Base-by-base conservation (phyloP, 352 stramenopile genomes). In the Peronospora belbahrii region DNA sequence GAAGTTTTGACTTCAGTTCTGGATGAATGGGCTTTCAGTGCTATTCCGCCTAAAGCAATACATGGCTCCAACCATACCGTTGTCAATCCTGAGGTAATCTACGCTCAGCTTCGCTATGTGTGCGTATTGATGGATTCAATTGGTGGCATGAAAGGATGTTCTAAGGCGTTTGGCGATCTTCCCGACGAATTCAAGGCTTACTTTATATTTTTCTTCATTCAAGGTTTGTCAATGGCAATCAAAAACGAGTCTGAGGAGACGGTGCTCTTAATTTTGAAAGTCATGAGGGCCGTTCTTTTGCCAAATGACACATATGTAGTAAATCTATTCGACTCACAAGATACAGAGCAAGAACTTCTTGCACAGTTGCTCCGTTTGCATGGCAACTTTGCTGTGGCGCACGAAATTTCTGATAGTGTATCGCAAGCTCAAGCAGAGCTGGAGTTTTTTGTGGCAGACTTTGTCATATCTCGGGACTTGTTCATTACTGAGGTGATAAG, bases 111-210 rank as follows among this genome's bases (percentile, higher is more conserved):
- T 42, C 65, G 65, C 15, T 63, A 64, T 13, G 15, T 75, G 6
- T 75, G 67, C 17, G 11, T 74, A 14, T 24, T 77, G 34, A 42
- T 82, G 45, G 63, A 65, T 48, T 36, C 33, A 15, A 37, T 50
- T 10, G 46, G 41, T 28, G 46, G 57, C 10, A 4, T 56, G 2
- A 49, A 62, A 48, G 49, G 32, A 22, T 57, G 59, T 32, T 44
- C 22, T 5, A 45, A 44, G 17, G 35, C 50, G 11, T 56, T 67
- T 36, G 31, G 48, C 9, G 41, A 14, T 1, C 52, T 57, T 38
- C 5, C 28, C 24, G 15, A 19, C 19, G 59, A 55, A 46, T 35
- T 20, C 4, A 66, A 63, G 33, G 7, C 24, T n/a, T 22, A 19
- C 10, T 52, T 70, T 6, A 11, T 63, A 11, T 50, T 57, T 14